Base-by-base conservation (phyloP, 768 basidiomycete genomes). In the Erythrobasidium yunnanense region DNA sequence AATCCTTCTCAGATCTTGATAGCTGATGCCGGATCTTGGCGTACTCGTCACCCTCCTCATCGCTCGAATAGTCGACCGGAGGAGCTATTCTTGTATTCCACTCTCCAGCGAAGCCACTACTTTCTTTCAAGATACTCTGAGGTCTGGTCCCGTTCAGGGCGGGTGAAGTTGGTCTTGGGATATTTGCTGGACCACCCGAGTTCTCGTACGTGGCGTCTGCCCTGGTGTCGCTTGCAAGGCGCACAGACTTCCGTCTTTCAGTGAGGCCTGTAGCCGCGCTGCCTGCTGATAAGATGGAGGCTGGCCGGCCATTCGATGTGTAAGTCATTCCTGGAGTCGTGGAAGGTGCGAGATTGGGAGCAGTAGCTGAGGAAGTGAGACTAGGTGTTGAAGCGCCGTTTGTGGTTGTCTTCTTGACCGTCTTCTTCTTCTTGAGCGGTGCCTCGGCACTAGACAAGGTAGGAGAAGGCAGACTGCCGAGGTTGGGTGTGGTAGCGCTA, bases 241-340 rank as follows among this genome's bases (percentile, higher is more conserved):
- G 52, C n/a, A 69, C 68, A 38, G 53, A 55, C 67, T 69, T 69
- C 25, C 62, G 65, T 51, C 66, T 25, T 30, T n/a, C 53, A 22
- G 27, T 27, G 55, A 5, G 23, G 15, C 65, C 22, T 18, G n/a
- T 2, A 34, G 23, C 45, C 5, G 20, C 34, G 27, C 65, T 47
- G 2, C 52, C 52, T 4, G 38, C 38, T 13, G 65, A 55, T 13
- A 54, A 29, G 22, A 54, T 46, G 22, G 56, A 67, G 15, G 49
- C 22, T 15, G 58, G 35, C 33, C 51, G 33, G 23, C 38, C 38
- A 4, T 38, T n/a, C 8, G 50, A 50, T 3, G 18, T 8, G 22
- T 32, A 45, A n/a, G 29, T 7, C 23, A 42, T 57, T 17, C 53
- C 65, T 29, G 55, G 38, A 27, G 65, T 33, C 11, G 65, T 13